phyloP scores from a whole-genome alignment of 805 yeast genomes.

The Komagataella populi region DNA sequence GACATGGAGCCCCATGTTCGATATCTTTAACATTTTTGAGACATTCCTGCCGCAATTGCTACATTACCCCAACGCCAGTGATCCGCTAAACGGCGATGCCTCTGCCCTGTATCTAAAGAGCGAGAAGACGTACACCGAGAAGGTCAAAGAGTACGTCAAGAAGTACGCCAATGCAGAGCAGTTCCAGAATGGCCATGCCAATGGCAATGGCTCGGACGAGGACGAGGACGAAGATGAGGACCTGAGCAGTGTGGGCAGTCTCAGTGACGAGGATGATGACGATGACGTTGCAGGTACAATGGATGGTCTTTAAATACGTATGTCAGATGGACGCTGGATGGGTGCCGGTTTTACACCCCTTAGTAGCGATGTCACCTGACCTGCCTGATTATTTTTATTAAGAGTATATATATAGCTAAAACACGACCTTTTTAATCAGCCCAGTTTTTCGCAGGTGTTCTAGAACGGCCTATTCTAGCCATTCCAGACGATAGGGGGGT shows the following conservation, averaged over 20 bases:
- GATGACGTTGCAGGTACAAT: conserved; percentile 20
- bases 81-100: conserved; percentile 87
- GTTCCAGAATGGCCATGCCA: conserved; percentile 12
- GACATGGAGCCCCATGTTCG: conserved; percentile 98
- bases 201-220: conserved; percentile 10
- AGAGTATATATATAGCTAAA: background rate
- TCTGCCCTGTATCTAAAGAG: conserved; percentile 66
- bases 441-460: background rate
- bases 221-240: conserved; percentile 17
- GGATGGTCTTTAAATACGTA: conserved; percentile 10
- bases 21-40: conserved; percentile 79
- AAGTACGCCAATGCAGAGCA: conserved; percentile 41
- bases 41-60: conserved; percentile 85
- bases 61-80: conserved; percentile 87
- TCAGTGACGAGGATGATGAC: conserved; percentile 10
- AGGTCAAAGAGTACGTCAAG: conserved; percentile 61
- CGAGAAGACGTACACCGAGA: conserved; percentile 47
- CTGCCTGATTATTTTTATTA: background rate
- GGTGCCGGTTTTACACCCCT: background rate
- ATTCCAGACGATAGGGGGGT: background rate
- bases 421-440: background rate
- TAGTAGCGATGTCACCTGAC: background rate
- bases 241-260: conserved; percentile 13
- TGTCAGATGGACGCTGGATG: background rate
- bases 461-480: background rate